Conservation (phyloP, 2,329 filamentous ascomycete genomes). For the Ophiostoma tasmaniense region DNA sequence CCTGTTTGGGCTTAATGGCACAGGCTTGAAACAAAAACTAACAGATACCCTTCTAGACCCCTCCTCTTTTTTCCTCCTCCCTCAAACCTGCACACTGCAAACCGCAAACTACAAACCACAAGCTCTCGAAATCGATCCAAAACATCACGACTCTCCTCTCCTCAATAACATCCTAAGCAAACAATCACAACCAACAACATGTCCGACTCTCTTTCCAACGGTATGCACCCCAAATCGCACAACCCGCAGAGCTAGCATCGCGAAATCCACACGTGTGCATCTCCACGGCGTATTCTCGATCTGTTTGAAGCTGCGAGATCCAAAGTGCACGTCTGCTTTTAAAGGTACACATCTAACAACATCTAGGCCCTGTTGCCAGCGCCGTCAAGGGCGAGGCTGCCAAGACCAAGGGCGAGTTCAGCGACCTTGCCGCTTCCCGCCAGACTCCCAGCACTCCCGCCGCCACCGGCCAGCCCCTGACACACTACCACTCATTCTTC, state of each 20-base stretch:
- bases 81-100: background rate
- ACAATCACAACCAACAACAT: constrained; percentile 27
- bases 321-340: background rate
- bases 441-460: constrained; percentile 42
- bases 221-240: background rate
- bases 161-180: constrained; percentile 4
- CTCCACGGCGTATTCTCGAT: background rate
- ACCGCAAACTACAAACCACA: background rate
- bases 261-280: background rate
- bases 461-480: constrained; percentile 48
- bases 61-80: constrained; percentile 3
- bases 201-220: constrained; percentile 30
- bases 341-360: constrained; percentile 4
- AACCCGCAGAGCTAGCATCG: background rate
- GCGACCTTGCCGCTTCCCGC: constrained; percentile 49
- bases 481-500: constrained; percentile 65
- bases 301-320: background rate
- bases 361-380: constrained; percentile 49
- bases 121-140: background rate
- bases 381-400: constrained; percentile 48
- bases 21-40: constrained; percentile 16
- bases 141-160: background rate
- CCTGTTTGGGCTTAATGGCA: constrained; percentile 13
- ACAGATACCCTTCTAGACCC: constrained; percentile 8
- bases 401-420: constrained; percentile 49